These are phyloP conservation scores for Paraleonurus japonicus DNA, from an alignment of 257 asterid genomes.

Conservation along the genomic window DNA sequence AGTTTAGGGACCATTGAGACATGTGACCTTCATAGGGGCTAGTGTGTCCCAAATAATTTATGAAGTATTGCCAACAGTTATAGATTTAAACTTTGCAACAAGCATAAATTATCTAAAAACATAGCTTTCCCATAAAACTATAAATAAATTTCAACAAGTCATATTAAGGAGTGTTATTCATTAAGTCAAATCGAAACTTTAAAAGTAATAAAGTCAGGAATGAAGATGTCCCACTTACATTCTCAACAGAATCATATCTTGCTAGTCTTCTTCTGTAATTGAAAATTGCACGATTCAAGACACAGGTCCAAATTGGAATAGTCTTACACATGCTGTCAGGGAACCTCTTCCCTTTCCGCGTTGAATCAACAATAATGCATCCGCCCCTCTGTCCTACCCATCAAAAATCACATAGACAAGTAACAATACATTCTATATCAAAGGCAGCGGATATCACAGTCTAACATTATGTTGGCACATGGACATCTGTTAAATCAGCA, in stretches of 20 bases:
- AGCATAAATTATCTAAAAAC: neutral
- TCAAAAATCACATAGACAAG: slow-evolving; percentile 22
- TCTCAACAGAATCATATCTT: slow-evolving; percentile 16
- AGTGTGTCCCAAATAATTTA: neutral
- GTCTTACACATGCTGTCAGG: slow-evolving; percentile 99
- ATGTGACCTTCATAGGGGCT: slow-evolving; percentile 1
- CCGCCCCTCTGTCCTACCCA: slow-evolving; percentile 95
- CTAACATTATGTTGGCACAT: neutral
- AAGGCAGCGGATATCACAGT: neutral
- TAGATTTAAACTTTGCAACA: neutral
- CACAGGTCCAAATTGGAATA: slow-evolving; percentile 96
- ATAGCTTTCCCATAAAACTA: neutral
- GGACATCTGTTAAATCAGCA: neutral
- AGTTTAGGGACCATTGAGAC: neutral
- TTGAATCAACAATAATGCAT: slow-evolving; percentile 87
- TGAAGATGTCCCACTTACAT: slow-evolving; percentile 39
- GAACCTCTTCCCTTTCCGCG: slow-evolving; percentile 91
- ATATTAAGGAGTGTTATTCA: neutral
- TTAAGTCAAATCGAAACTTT: neutral
- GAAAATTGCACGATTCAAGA: slow-evolving; percentile 72
- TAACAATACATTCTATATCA: slow-evolving; percentile 15
- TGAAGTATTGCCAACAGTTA: neutral
- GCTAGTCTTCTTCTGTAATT: slow-evolving; percentile 35
- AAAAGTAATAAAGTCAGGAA: slow-evolving; percentile 8
- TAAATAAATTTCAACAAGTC: neutral